Conservation (phyloP, 805 yeast genomes). For the Kluyveromyces aestuarii region DNA sequence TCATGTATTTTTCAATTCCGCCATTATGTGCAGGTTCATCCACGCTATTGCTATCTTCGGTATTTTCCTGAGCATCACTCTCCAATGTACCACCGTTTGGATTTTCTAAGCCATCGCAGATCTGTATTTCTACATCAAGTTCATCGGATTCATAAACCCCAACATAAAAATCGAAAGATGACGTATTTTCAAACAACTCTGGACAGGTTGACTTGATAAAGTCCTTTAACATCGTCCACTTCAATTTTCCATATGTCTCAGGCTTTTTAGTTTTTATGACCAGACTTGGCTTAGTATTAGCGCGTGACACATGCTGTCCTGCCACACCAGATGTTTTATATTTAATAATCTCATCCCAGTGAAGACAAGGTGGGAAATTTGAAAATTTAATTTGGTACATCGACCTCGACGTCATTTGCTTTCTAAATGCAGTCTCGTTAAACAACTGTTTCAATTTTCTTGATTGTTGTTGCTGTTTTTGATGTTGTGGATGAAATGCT, state of each 20-base stretch:
- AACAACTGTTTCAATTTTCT: conserved; percentile 24
- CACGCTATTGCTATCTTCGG: conserved; percentile 9
- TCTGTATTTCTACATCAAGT: conserved; percentile 2
- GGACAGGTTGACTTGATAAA: conserved; percentile 28
- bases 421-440: conserved; percentile 26
- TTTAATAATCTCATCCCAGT: conserved; percentile 12
- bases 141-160: conserved; percentile 28
- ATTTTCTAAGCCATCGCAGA: conserved; percentile 1
- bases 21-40: conserved; percentile 3
- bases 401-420: conserved; percentile 28
- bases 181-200: conserved; percentile 19
- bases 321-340: conserved; percentile 1
- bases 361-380: conserved; percentile 27
- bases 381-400: conserved; percentile 25
- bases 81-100: conserved; percentile 6
- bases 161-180: conserved; percentile 24
- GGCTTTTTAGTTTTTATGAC: conserved; percentile 15
- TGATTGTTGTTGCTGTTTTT: conserved; percentile 5
- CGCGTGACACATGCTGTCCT: conserved; percentile 1
- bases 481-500: background rate
- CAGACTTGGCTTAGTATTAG: background rate
- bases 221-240: conserved; percentile 34
- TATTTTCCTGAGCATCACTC: conserved; percentile 7
- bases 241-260: conserved; percentile 22
- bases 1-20: conserved; percentile 15